phyloP scores from a whole-genome alignment of 2,329 filamentous ascomycete species.

The Ploettnerulaceae sp. region DNA sequence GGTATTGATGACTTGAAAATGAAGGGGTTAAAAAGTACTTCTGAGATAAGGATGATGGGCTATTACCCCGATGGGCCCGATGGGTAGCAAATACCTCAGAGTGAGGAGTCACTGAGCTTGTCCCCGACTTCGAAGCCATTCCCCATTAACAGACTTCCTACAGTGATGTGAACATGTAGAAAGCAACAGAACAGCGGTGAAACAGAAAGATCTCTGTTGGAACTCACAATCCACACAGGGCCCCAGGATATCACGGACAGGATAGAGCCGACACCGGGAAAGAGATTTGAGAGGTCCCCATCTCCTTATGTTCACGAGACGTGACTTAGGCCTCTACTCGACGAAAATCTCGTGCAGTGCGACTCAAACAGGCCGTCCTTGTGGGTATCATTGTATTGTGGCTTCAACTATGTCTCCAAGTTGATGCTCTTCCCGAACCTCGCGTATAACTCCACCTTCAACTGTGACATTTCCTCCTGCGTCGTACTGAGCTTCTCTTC shows the following conservation, averaged over 20 bases:
- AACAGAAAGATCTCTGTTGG: background rate
- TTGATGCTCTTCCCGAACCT: conserved; percentile 97
- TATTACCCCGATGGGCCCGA: no score
- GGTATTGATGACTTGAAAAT: no score
- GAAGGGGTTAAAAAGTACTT: no score
- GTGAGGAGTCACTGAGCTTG: no score
- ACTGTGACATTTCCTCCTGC: conserved; percentile 78
- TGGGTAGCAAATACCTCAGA: no score
- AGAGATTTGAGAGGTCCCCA: background rate
- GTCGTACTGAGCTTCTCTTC: conserved; percentile 72
- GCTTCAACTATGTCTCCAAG: conserved; percentile 64
- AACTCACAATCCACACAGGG: background rate
- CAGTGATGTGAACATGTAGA: background rate
- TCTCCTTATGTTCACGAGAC: background rate
- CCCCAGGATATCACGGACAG: background rate
- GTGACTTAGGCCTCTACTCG: background rate
- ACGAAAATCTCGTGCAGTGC: background rate
- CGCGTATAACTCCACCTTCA: conserved; percentile 91
- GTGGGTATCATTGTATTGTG: conserved; percentile 25
- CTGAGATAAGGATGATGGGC: no score
- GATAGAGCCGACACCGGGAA: background rate
- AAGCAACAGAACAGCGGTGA: background rate
- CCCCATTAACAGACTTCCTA: no score
- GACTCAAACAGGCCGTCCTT: background rate
- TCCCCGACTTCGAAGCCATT: no score